A percentile compares a stretch with the other conserved stretches of the same genome.
Evolutionary conservation across 164 flowering plant genomes (phyloP).

Genomic region (Cinnamomum chago): DNA sequence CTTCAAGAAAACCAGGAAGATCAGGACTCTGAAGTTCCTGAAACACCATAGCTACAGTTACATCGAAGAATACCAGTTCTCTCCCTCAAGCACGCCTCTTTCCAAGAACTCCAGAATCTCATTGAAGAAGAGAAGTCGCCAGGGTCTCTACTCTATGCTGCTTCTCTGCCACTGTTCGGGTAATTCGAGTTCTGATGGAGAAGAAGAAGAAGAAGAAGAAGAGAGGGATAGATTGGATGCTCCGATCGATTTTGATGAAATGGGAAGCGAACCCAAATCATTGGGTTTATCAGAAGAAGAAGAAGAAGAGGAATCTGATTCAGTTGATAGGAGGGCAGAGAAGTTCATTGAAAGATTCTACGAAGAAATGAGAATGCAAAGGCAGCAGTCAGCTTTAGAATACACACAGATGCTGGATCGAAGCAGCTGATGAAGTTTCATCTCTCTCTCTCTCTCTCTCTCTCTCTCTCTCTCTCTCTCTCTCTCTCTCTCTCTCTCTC

Average conservation of each 20-base stretch:
- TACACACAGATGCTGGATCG: constrained; percentile 7
- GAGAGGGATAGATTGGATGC: constrained; percentile 8
- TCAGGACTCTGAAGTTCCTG: constrained; percentile 31
- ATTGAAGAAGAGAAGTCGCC: constrained; percentile 18
- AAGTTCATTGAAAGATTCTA: constrained; percentile 60
- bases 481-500: no score
- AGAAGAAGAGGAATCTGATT: constrained; percentile 33
- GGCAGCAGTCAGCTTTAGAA: constrained; percentile 27
- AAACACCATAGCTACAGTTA: constrained; percentile 36
- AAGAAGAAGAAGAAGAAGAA: constrained; percentile 5
- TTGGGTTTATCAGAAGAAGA: constrained; percentile 12
- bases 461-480: no score
- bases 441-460: no score
- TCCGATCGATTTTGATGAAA: constrained; percentile 5
- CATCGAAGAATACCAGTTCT: constrained; percentile 46
- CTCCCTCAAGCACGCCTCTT: constrained; percentile 58
- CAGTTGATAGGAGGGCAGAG: constrained; percentile 68
- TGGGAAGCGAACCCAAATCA: constrained; percentile 5
- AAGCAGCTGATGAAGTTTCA: neutral
- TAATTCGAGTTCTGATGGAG: constrained; percentile 7
- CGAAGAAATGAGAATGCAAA: constrained; percentile 51
- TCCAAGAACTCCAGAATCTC: constrained; percentile 18
- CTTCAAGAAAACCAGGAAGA: constrained; percentile 30
- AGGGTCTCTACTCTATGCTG: constrained; percentile 21
- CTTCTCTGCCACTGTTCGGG: constrained; percentile 29